Conservation (phyloP, 768 basidiomycete species). For the Phallus indusiatus region DNA sequence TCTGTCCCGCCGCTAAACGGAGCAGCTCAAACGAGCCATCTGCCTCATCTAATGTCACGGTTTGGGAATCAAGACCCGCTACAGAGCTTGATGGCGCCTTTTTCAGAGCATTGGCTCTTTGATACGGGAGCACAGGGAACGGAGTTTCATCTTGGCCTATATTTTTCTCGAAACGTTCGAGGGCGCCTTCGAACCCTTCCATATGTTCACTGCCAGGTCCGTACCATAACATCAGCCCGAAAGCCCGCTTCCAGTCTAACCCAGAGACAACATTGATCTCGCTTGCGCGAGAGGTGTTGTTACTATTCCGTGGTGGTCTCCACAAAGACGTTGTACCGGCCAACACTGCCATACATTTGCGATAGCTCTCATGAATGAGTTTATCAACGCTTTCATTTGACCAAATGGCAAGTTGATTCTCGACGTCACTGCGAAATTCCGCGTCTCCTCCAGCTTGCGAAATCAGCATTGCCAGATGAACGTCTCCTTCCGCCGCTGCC, state of each 20-base stretch:
- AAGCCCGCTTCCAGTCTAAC: slow-evolving; percentile 90
- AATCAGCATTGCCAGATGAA: slow-evolving; percentile 82
- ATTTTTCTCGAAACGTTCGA: slow-evolving; percentile 47
- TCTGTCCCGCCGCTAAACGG: slow-evolving; percentile 62
- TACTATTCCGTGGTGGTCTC: slow-evolving; percentile 39
- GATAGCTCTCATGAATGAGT: slow-evolving; percentile 55
- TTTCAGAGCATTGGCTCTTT: slow-evolving; percentile 20
- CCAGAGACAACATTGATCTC: slow-evolving; percentile 59
- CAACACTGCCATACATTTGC: slow-evolving; percentile 76
- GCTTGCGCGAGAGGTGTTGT: slow-evolving; percentile 38
- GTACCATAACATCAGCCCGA: slow-evolving; percentile 90
- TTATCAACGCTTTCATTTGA: slow-evolving; percentile 62
- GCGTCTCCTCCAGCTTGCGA: slow-evolving; percentile 78
- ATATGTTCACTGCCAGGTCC: slow-evolving; percentile 48
- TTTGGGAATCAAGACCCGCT: slow-evolving; percentile 36
- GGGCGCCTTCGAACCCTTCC: slow-evolving; percentile 59
- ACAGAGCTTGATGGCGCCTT: slow-evolving; percentile 11
- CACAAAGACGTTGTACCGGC: slow-evolving; percentile 63
- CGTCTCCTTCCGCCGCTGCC: slow-evolving; percentile 65
- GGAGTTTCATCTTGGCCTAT: slow-evolving; percentile 30
- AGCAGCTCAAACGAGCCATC: slow-evolving; percentile 83
- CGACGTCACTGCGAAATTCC: slow-evolving; percentile 63
- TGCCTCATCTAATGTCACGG: slow-evolving; percentile 23
- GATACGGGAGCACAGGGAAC: slow-evolving; percentile 51
- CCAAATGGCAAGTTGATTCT: slow-evolving; percentile 76